Percentiles rank a stretch among this genome's conserved stretches.
Evolutionary conservation across 805 yeast species (phyloP).

Genomic region (Barnettozyma populi): DNA sequence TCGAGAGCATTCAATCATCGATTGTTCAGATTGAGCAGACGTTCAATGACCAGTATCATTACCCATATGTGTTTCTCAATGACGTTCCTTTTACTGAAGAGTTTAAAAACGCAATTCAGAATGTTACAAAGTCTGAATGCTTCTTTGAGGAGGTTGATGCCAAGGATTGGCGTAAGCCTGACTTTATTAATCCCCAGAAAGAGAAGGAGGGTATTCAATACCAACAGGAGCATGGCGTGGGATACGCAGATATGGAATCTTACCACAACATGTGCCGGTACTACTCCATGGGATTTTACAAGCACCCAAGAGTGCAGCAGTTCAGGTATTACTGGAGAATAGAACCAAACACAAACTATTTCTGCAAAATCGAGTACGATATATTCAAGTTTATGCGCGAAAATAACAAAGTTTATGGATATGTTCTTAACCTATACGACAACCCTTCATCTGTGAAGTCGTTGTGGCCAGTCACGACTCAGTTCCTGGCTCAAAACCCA

Average conservation of each 20-base stretch:
- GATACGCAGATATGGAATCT: slow-evolving; percentile 54
- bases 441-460: slow-evolving; percentile 56
- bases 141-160: slow-evolving; percentile 42
- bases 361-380: slow-evolving; percentile 67
- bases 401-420: slow-evolving; percentile 69
- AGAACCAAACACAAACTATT: slow-evolving; percentile 69
- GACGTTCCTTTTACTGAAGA: slow-evolving; percentile 57
- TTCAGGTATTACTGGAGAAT: slow-evolving; percentile 76
- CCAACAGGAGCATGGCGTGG: slow-evolving; percentile 39
- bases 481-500: slow-evolving; percentile 51
- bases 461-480: slow-evolving; percentile 65
- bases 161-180: slow-evolving; percentile 57
- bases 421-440: slow-evolving; percentile 64
- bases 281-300: slow-evolving; percentile 59
- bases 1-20: slow-evolving; percentile 41
- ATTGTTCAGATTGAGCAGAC: slow-evolving; percentile 55
- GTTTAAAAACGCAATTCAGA: slow-evolving; percentile 44
- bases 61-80: slow-evolving; percentile 78
- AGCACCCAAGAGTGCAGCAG: slow-evolving; percentile 55
- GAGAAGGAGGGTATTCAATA: slow-evolving; percentile 37
- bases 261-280: slow-evolving; percentile 86
- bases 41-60: slow-evolving; percentile 65
- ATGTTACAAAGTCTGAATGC: slow-evolving; percentile 36
- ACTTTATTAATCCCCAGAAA: slow-evolving; percentile 41
- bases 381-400: slow-evolving; percentile 68